Conservation (phyloP, 176 grass and related monocot genomes). For the Aechmea fasciata region DNA sequence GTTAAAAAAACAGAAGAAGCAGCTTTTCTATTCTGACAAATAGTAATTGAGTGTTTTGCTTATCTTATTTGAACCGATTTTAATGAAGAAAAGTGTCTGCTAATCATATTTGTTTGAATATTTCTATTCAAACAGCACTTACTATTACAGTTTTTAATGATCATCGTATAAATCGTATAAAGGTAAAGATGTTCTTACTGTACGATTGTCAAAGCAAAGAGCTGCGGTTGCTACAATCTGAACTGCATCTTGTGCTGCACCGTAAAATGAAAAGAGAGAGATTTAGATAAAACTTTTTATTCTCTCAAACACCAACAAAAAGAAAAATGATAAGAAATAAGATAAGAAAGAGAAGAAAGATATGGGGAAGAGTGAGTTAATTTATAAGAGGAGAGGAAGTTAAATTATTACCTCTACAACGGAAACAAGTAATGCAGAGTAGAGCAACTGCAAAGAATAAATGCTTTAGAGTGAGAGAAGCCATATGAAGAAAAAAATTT, state of each 20-base stretch:
- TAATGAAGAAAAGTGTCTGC: too few species aligned
- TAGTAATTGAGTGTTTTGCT: too few species aligned
- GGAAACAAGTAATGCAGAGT: constrained; percentile 25
- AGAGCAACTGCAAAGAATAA: constrained; percentile 23
- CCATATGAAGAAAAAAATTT: constrained; percentile 24
- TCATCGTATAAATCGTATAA: background rate
- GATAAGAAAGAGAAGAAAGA: background rate
- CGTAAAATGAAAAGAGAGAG: too few species aligned
- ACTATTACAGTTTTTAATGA: constrained; percentile 9
- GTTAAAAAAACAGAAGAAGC: too few species aligned
- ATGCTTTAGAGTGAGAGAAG: constrained; percentile 21
- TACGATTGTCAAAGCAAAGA: constrained; percentile 59
- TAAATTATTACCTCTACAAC: constrained; percentile 45
- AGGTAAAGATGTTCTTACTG: constrained; percentile 12
- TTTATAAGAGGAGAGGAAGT: background rate
- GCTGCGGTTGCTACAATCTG: constrained; percentile 71
- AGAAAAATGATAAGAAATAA: background rate
- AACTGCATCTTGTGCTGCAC: constrained; percentile 50
- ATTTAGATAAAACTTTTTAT: too few species aligned
- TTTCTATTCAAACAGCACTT: too few species aligned
- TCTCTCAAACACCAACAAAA: too few species aligned
- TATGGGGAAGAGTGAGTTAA: background rate
- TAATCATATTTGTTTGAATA: too few species aligned
- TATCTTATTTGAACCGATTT: too few species aligned
- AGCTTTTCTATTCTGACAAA: too few species aligned